Conservation (phyloP, 2,329 filamentous ascomycete species). For the Aspergillus viridinutans region DNA sequence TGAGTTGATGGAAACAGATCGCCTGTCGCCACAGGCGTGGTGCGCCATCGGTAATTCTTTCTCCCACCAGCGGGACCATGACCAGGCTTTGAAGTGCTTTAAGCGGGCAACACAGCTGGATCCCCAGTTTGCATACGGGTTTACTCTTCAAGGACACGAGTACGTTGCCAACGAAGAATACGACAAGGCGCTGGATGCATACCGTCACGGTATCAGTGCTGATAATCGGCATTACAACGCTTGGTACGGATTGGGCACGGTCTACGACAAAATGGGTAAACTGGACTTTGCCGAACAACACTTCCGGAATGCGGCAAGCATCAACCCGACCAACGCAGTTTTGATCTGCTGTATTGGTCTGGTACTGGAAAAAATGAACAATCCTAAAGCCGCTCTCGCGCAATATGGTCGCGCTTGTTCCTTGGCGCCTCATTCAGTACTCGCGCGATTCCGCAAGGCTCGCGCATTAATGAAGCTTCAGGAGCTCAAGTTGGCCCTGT, state of each 20-base stretch:
- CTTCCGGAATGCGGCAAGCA: slow-evolving; percentile 79
- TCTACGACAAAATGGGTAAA: slow-evolving; percentile 86
- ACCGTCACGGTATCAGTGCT: slow-evolving; percentile 78
- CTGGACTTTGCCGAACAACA: slow-evolving; percentile 88
- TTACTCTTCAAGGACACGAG: slow-evolving; percentile 92
- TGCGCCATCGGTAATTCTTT: slow-evolving; percentile 93
- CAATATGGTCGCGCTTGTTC: slow-evolving; percentile 81
- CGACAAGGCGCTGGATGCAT: slow-evolving; percentile 85
- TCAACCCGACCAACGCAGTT: slow-evolving; percentile 92
- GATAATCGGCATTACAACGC: slow-evolving; percentile 93
- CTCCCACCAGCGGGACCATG: slow-evolving; percentile 86
- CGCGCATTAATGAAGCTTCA: slow-evolving; percentile 75
- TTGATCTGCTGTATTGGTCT: slow-evolving; percentile 89
- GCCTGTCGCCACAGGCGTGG: slow-evolving; percentile 91
- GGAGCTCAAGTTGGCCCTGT: slow-evolving; percentile 66
- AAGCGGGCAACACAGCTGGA: slow-evolving; percentile 88
- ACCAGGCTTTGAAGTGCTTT: slow-evolving; percentile 92
- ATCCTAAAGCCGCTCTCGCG: slow-evolving; percentile 69
- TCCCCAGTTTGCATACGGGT: slow-evolving; percentile 88
- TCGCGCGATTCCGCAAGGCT: slow-evolving; percentile 91
- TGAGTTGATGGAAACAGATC: slow-evolving; percentile 79
- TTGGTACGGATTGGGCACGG: slow-evolving; percentile 82
- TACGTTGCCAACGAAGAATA: slow-evolving; percentile 96
- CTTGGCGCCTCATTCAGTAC: slow-evolving; percentile 72
- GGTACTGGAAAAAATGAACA: slow-evolving; percentile 83